These are phyloP conservation scores for Talaromyces liani DNA, from an alignment of 495 filamentous ascomycete species.

Conservation along the genomic window DNA sequence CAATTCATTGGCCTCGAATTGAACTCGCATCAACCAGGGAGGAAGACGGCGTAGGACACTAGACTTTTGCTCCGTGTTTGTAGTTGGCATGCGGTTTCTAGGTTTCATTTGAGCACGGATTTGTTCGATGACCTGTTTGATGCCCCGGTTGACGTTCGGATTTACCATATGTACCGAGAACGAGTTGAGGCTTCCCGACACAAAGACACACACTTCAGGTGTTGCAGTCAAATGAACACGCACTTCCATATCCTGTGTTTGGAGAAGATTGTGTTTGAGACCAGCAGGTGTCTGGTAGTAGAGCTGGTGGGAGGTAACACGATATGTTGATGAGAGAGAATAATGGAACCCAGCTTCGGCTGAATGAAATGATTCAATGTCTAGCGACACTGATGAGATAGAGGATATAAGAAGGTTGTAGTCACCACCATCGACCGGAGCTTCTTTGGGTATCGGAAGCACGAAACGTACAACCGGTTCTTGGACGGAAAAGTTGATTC, in stretches of 20 bases:
- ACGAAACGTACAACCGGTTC: slow-evolving; percentile 89
- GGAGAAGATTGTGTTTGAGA: slow-evolving; percentile 73
- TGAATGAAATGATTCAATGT: slow-evolving; percentile 91
- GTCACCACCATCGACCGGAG: slow-evolving; percentile 48
- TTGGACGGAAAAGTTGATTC: slow-evolving; percentile 89
- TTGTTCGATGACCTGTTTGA: slow-evolving; percentile 84
- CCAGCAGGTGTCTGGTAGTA: slow-evolving; percentile 90
- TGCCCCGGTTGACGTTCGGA: slow-evolving; percentile 82
- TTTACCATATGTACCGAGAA: slow-evolving; percentile 86
- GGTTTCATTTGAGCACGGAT: slow-evolving; percentile 57
- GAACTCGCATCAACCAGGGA: slow-evolving; percentile 74
- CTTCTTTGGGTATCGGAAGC: slow-evolving; percentile 65
- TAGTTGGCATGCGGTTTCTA: slow-evolving; percentile 49
- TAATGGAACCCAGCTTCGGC: slow-evolving; percentile 80
- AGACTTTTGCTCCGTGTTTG: slow-evolving; percentile 37
- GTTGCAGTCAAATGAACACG: slow-evolving; percentile 77
- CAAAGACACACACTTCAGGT: slow-evolving; percentile 76
- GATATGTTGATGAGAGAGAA: slow-evolving; percentile 69
- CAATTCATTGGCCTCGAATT: slow-evolving; percentile 80
- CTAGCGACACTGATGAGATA: slow-evolving; percentile 84
- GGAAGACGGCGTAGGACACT: slow-evolving; percentile 76
- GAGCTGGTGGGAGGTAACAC: slow-evolving; percentile 79
- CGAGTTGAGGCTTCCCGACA: slow-evolving; percentile 72
- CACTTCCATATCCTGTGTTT: slow-evolving; percentile 79
- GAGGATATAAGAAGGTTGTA: slow-evolving; percentile 93